A percentile compares a stretch with the other conserved stretches of the same genome.
These are phyloP conservation scores for Musa beccarii DNA, from an alignment of 176 grass and related monocot genomes.

Conservation along the genomic window DNA sequence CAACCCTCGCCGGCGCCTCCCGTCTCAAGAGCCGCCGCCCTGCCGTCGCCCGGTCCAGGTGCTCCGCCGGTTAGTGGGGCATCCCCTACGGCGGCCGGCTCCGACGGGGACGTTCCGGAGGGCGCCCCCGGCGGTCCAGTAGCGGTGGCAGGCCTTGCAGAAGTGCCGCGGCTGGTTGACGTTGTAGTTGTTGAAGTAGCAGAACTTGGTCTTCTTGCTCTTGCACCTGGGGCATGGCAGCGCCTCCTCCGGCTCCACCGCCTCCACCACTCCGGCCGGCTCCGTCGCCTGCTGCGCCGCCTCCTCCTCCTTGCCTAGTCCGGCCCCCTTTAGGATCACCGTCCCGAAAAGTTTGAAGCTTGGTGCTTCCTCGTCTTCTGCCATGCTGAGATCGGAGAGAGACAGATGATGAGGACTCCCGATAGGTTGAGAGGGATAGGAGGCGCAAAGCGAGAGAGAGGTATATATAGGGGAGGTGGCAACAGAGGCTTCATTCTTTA, in stretches of 20 bases:
- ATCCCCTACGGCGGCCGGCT: slow-evolving; percentile 40
- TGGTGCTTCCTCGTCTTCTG: slow-evolving; percentile 20
- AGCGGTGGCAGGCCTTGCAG: slow-evolving; percentile 84
- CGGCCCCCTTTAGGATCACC: slow-evolving; percentile 48
- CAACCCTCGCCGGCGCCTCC: neutral
- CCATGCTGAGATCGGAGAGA: neutral
- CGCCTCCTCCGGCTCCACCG: slow-evolving; percentile 12
- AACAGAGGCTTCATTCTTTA: no score
- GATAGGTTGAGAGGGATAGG: no score
- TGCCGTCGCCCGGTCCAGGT: neutral
- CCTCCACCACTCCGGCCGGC: slow-evolving; percentile 1
- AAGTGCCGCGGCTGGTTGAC: slow-evolving; percentile 95
- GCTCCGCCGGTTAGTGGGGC: slow-evolving; percentile 16
- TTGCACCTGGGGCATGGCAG: slow-evolving; percentile 72
- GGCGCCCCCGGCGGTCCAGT: slow-evolving; percentile 91
- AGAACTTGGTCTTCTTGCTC: slow-evolving; percentile 97
- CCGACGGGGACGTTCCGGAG: slow-evolving; percentile 59
- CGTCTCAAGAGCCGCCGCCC: slow-evolving; percentile 6
- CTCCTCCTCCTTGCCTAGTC: neutral
- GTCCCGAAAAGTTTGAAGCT: slow-evolving; percentile 89
- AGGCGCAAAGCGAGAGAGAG: no score
- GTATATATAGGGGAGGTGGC: no score
- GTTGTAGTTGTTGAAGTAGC: slow-evolving; percentile 99
- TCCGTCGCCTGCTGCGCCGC: neutral
- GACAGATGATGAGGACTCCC: neutral